Evolutionary conservation across 352 stramenopile genomes (phyloP), one percentile per base, ranked within the genome.

Genomic region (Globisporangium paroecandrum): DNA sequence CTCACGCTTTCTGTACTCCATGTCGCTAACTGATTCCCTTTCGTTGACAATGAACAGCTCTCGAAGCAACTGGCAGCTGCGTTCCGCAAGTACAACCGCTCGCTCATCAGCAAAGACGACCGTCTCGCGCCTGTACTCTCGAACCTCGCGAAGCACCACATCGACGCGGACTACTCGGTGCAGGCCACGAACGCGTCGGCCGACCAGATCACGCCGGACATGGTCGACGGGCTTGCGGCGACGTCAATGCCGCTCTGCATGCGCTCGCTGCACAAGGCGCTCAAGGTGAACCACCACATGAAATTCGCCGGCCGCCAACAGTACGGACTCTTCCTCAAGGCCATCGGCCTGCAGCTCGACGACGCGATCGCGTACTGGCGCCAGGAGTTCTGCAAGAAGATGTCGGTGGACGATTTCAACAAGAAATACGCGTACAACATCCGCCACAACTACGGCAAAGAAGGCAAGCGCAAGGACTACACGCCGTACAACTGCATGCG

Each of bases 361-460:
- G 97, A 99, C 72, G 96, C 97, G 12, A 88, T 99, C 51, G 73
- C 87, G 10, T 99, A 98, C 77, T 99, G 98, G 88, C 94, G 98
- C 74, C 84, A 87, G 65, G 78, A 93, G 74, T 98, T 99, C 60
- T 95, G 86, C 69, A 95, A 95, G 72, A 94, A 94, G 70, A 98
- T 99, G 78, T 97, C 94, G 4, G 79, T 97, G 12, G 98, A 99
- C 58, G 89, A 98, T 69, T 99, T 99, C 77, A 95, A 98, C 77
- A 99, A 99, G 71, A 90, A 98, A 65, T 99, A 99, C 78, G 81
- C 92, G 15, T 99, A 99, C 88, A 98, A 98, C 79, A 98, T 99
- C 62, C 90, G 98, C 60, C 97, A 99, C 87, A 99, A 98, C 85
- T 99, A 99, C 79, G 98, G 98, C 47, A 99, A 99, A 76, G 98